phyloP scores from a whole-genome alignment of 2,329 filamentous ascomycete species.

The Talaromyces sp. region DNA sequence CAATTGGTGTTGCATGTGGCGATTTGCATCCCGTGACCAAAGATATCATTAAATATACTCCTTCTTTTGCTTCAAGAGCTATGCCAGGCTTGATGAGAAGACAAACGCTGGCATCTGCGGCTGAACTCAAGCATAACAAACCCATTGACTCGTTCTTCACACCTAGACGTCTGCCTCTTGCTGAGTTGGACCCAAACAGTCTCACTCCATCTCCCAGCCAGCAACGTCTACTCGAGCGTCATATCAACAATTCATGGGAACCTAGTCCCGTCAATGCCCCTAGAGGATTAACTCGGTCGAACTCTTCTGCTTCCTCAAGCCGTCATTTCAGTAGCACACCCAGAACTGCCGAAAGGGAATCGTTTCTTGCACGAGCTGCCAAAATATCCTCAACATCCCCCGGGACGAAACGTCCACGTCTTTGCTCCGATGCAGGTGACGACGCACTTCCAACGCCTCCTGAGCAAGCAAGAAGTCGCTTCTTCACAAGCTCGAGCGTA shows the following conservation, averaged over 20 bases:
- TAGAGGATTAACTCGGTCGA: conserved; percentile 24
- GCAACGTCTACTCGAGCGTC: conserved; percentile 52
- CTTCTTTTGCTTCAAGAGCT: conserved; percentile 27
- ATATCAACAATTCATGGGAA: conserved; percentile 52
- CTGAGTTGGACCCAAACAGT: conserved; percentile 62
- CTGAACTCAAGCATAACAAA: conserved; percentile 55
- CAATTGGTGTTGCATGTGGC: conserved; percentile 69
- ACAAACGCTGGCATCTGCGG: conserved; percentile 40
- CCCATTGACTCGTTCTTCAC: conserved; percentile 63
- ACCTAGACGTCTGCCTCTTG: conserved; percentile 57
- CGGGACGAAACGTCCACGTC: conserved; percentile 47
- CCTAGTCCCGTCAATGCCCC: conserved; percentile 42
- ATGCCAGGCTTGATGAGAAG: conserved; percentile 33
- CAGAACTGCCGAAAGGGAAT: conserved; percentile 36
- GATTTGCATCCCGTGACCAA: conserved; percentile 91
- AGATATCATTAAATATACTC: conserved; percentile 47
- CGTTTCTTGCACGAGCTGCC: conserved; percentile 36
- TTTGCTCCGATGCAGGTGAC: conserved; percentile 46
- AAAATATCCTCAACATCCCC: conserved; percentile 38
- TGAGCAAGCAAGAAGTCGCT: conserved; percentile 41
- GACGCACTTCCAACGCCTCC: conserved; percentile 27
- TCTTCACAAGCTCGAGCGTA: conserved; percentile 36
- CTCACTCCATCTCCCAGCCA: conserved; percentile 64
- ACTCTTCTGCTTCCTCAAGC: conserved; percentile 30
- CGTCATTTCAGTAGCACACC: conserved; percentile 37